These are phyloP conservation scores for Tuctoria greenei DNA, from an alignment of 176 grass and related monocot genomes.

Conservation along the genomic window DNA sequence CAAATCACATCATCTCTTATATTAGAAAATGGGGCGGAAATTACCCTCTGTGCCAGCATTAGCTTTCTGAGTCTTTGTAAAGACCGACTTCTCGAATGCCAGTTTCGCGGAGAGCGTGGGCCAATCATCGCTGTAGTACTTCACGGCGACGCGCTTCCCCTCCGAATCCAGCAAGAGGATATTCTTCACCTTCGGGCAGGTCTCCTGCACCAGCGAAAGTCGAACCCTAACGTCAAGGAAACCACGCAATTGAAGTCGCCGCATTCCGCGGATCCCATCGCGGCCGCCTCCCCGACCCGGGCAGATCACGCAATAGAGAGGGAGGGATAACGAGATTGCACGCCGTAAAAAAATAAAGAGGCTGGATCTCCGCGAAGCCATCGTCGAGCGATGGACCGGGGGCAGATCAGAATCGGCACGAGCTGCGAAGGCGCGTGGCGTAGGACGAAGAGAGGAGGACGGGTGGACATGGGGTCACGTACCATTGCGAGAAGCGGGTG, in stretches of 20 bases:
- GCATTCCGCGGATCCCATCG: slow-evolving; percentile 7
- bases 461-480: neutral
- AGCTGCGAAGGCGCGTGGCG: neutral
- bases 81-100: slow-evolving; percentile 67
- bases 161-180: slow-evolving; percentile 66
- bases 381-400: slow-evolving; percentile 2
- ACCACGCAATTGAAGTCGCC: neutral
- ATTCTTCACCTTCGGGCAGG: slow-evolving; percentile 59
- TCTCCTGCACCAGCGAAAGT: slow-evolving; percentile 24
- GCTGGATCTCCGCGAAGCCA: neutral
- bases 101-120: slow-evolving; percentile 51
- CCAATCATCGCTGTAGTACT: slow-evolving; percentile 66
- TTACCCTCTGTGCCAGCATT: slow-evolving; percentile 42
- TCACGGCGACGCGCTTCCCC: slow-evolving; percentile 62
- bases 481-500: slow-evolving; percentile 27
- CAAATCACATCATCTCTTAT: neutral
- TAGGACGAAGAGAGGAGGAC: neutral
- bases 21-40: neutral
- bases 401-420: neutral
- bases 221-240: neutral
- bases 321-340: neutral
- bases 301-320: too few relatives aligned
- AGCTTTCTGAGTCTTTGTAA: slow-evolving; percentile 56
- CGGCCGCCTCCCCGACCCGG: neutral
- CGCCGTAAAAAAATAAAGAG: neutral